Base-by-base conservation (phyloP, 768 basidiomycete species). In the Boletales sp. region DNA sequence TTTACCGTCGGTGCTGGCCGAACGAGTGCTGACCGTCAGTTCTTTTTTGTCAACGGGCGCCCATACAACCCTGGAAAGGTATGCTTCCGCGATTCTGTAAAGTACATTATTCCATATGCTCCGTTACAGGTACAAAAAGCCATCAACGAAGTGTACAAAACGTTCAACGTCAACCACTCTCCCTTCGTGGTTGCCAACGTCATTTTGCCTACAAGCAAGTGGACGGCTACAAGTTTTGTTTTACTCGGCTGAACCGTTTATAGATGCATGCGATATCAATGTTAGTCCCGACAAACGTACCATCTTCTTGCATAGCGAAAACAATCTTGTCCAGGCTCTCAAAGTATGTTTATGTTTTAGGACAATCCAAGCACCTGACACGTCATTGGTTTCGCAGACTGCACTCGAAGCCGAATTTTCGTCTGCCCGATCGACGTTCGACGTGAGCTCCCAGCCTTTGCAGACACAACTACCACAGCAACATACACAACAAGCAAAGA, bases 251-350 rank as follows among this genome's bases (percentile, higher is more conserved):
- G 40, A 50, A 29, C n/a, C 13, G 27, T 37, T 13, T 15, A 19
- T 54, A 94, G 91, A 84, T 49, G 73, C 81, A 0, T 90, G 83
- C 59, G 97, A 99, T 62, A 83, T 99, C 61, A 99, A 99, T 53
- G 89, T 98, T 51, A 90, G 85, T 53, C 95, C 97, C 0, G 97
- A 98, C 72, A 99, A 98, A 63, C 79, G 95, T n/a, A 94, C 92
- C 0, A 87, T 98, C 34, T 84, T 97, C 44, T 61, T 99, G 11
- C 93, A 97, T 58, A 85, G 85, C 64, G 95, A 99, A 65, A 76
- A 74, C 11, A 87, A 86, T 52, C 69, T 99, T 15, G 76, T 98
- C 1, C 69, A 79, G 3, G 82, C 84, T 0, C 75, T 98, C 36
- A 94, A 90, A 73, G 92, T 92, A 47, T 13, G 63, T 48, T 31